Base-by-base conservation (phyloP, 106 monocot genomes). In the Dactylorhiza incarnata region DNA sequence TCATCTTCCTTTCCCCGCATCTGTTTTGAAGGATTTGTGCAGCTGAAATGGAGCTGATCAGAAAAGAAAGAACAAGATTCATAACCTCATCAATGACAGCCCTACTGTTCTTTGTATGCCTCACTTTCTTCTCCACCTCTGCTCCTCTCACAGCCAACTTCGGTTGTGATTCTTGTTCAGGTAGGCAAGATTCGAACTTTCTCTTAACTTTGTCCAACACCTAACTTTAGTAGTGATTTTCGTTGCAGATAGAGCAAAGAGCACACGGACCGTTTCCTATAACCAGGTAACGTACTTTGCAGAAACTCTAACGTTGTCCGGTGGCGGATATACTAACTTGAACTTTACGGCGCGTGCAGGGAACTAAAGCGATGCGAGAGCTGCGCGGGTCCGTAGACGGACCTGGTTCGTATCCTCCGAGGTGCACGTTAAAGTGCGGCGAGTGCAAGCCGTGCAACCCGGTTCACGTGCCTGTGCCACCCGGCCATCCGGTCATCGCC, bases 381-480 rank as follows among this genome's bases (percentile, higher is more conserved):
- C 44, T 37, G 68, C 14, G 48, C 69, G 58, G 44, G 17, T 26
- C 19, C 19, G 63, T 61, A 4, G 76, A 25, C 7, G 84, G 82
- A 51, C 78, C 79, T 49, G 89, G 89, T 1, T 89, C 86, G 23
- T 79, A 74, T 48, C 89, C 89, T 47, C 89, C 89, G 72, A 68
- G 79, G 71, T 89, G 89, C 77, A 51, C 63, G 67, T 56, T 61
- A 26, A 89, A 81, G 79, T 89, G 89, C 82, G 86, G 86, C 1
- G 51, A 13, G 52, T 89, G 89, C 79, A 82, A 73, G 15, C 89
- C 89, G 17, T 89, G 89, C 84, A 46, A 17, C 45, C 82, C 89
- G 13, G 86, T 89, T 1, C 89, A 86, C 74, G 86, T 89, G 55
- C 50, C 89, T 4, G 80, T 89, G 1, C 84, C 86, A 3, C 89